Base-by-base conservation (phyloP, 176 grass and related monocot genomes). In the Bothriochloa decipiens region DNA sequence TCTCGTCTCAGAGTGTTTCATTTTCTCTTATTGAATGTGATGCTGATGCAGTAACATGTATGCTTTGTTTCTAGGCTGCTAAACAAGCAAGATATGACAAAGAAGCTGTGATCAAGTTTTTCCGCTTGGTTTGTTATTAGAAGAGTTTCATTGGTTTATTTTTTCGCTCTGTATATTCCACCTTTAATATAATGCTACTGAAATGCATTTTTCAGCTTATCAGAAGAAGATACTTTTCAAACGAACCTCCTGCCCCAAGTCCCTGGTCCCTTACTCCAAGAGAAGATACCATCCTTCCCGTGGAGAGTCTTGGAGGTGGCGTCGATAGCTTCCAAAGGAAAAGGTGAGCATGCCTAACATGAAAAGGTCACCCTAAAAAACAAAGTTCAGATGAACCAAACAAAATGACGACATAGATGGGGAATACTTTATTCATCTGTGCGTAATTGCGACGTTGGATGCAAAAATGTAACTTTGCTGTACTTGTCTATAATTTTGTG, bases 71-170 rank as follows among this genome's bases (percentile, higher is more conserved):
- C 4, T 83, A 95, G 93, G 93, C 93, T 84, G 86, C 83, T 43
- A 92, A 92, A 95, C 90, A 95, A 82, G 93, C 88, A 81, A 92
- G 87, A 88, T 95, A 90, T 88, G 88, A 92, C 80, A 95, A 95
- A 77, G 93, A 95, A 87, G 88, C 90, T n/a, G 6, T 99, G 66
- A 96, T 87, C 75, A 99, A 99, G 71, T 96, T 99, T 86, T 99
- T 99, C 63, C 87, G 81, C 79, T 94, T 94, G 93, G 96, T 99
- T 45, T 66, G 85, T 92, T 88, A 22, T 60, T 86, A 17, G 9
- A 84, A 58, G 11, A 36, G 16, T 37, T 89, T 20, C 8, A 70
- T 74, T 47, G 49, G 41, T 62, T 73, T 73, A 22, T 85, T 87
- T 78, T 75, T 5, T 25, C 1, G 10, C 8, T 61, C 68, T 29